Conservation (phyloP, 306 rosid species). For the Mimosa pudica region DNA sequence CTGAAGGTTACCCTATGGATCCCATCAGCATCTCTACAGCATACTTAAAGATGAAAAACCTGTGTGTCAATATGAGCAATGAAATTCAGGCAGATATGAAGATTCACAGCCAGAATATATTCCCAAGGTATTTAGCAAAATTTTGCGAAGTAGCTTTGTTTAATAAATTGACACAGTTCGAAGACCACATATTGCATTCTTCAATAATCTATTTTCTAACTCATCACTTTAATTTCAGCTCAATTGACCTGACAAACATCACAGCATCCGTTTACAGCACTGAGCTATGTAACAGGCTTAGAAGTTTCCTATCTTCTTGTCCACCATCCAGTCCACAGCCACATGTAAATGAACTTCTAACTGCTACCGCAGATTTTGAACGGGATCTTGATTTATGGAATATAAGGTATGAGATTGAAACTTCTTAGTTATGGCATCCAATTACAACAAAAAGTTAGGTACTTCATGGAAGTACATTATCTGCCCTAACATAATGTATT, state of each 20-base stretch:
- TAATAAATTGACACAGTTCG: constrained; percentile 8
- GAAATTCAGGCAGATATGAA: constrained; percentile 93
- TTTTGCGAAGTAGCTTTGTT: constrained; percentile 3
- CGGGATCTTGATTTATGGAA: constrained; percentile 87
- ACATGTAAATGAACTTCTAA: constrained; percentile 80
- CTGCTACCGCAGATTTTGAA: constrained; percentile 88
- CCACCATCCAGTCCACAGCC: constrained; percentile 90
- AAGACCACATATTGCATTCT: constrained; percentile 20
- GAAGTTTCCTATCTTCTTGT: constrained; percentile 80
- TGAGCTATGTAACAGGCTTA: constrained; percentile 78
- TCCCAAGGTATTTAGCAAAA: constrained; percentile 73
- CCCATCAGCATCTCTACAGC: constrained; percentile 82
- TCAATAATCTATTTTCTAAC: constrained; percentile 41
- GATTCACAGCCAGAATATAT: constrained; percentile 77
- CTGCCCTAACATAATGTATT: constrained; percentile 39
- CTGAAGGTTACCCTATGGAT: constrained; percentile 76
- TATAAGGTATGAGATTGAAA: constrained; percentile 64
- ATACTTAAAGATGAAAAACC: constrained; percentile 85
- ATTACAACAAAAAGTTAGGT: not conserved
- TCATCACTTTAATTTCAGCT: constrained; percentile 59
- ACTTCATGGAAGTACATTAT: constrained; percentile 7
- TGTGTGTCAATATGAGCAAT: constrained; percentile 62
- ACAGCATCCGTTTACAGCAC: constrained; percentile 91
- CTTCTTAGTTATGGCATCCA: constrained; percentile 8
- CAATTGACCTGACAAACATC: constrained; percentile 83